phyloP scores from a whole-genome alignment of 257 asterid genomes.

The Misopates orontium region DNA sequence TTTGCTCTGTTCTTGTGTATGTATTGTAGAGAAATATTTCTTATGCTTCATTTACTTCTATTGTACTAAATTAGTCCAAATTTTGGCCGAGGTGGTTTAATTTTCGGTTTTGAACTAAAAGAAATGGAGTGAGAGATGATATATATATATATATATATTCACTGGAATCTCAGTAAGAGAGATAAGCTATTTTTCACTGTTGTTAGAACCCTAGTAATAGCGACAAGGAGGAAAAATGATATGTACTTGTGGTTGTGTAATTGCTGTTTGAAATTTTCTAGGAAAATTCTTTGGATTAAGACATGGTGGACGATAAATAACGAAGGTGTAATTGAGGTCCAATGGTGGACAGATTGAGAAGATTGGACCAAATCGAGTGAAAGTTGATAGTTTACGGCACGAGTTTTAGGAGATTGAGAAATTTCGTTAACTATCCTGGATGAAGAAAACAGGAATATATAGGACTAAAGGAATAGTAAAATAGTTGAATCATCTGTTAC shows the following conservation, averaged over 20 bases:
- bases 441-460: background rate
- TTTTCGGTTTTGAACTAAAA: too few species aligned
- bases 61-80: too few species aligned
- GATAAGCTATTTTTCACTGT: background rate
- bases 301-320: too few species aligned
- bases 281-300: too few species aligned
- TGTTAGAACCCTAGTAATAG: background rate
- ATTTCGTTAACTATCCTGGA: background rate
- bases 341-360: background rate
- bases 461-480: background rate
- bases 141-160: background rate
- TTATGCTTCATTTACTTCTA: background rate
- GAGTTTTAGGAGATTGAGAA: constrained; percentile 1
- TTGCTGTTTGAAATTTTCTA: too few species aligned
- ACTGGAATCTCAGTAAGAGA: background rate
- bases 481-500: background rate
- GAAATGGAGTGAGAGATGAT: background rate
- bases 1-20: too few species aligned
- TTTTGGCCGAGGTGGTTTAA: too few species aligned
- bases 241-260: too few species aligned
- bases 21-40: background rate
- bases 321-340: constrained; percentile 4
- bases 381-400: background rate
- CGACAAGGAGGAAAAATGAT: background rate
- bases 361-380: background rate